A percentile compares a stretch with the other conserved stretches of the same genome.
These are phyloP conservation scores for Geranomyces variabilis DNA, from an alignment of 192 early-diverging fungal species.

Conservation along the genomic window DNA sequence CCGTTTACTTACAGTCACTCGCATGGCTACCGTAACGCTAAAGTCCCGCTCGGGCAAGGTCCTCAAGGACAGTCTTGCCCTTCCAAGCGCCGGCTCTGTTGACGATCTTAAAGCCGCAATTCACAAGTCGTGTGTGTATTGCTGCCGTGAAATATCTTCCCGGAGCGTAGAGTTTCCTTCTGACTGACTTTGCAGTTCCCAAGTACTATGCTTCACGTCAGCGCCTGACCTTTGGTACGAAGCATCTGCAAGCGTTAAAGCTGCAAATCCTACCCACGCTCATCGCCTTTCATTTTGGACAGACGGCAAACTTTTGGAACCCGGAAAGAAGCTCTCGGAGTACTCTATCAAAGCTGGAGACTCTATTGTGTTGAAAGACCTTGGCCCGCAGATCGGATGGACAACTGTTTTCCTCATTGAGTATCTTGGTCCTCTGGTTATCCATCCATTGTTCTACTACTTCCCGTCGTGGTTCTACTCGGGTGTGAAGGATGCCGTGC, in stretches of 20 bases:
- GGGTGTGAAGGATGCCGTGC: constrained; percentile 43
- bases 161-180: background rate
- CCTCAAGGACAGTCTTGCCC: constrained; percentile 37
- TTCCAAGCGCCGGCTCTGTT: constrained; percentile 59
- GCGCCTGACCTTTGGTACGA: constrained; percentile 66
- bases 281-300: too few species aligned
- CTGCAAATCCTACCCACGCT: too few species aligned
- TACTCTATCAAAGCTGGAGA: constrained; percentile 65
- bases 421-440: constrained; percentile 86
- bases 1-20: too few species aligned
- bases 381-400: constrained; percentile 91
- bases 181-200: constrained; percentile 41
- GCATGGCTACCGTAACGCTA: constrained; percentile 31
- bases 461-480: constrained; percentile 73
- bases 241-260: too few species aligned
- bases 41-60: constrained; percentile 32
- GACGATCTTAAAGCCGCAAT: constrained; percentile 73
- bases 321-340: constrained; percentile 58
- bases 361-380: constrained; percentile 37
- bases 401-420: constrained; percentile 91
- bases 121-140: constrained; percentile 51
- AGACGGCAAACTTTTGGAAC: constrained; percentile 62
- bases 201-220: constrained; percentile 79
- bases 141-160: background rate
- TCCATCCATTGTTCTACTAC: constrained; percentile 87